phyloP scores from a whole-genome alignment of 2,329 filamentous ascomycete genomes.

The Pezicula neosporulosa region DNA sequence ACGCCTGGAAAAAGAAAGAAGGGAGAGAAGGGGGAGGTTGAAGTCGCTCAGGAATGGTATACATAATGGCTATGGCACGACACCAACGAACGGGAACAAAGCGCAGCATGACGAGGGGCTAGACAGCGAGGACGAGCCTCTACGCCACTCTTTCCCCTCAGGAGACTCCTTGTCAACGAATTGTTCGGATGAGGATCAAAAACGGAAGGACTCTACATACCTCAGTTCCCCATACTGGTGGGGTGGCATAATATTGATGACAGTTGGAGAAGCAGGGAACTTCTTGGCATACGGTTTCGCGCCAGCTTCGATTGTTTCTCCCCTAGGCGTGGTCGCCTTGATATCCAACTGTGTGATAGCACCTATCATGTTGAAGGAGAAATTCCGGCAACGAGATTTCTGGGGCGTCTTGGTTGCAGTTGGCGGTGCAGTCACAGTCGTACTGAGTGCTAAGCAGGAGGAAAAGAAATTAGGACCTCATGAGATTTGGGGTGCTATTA shows the following conservation, averaged over 20 bases:
- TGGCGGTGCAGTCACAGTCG: conserved; percentile 84
- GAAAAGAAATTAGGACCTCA: conserved; percentile 89
- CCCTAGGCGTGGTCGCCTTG: conserved; percentile 91
- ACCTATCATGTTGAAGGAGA: conserved; percentile 88
- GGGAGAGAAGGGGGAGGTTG: conserved; percentile 51
- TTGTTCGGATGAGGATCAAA: conserved; percentile 30
- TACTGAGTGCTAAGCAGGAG: conserved; percentile 83
- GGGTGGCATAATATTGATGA: conserved; percentile 90
- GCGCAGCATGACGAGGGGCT: conserved; percentile 22
- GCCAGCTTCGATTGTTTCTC: conserved; percentile 94
- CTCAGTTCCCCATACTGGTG: conserved; percentile 95
- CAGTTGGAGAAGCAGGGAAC: conserved; percentile 88
- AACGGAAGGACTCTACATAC: conserved; percentile 57
- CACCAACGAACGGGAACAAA: conserved; percentile 27
- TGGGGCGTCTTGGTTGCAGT: conserved; percentile 87
- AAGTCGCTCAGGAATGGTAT: conserved; percentile 40
- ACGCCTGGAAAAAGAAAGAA: conserved; percentile 69
- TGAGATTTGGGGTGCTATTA: conserved; percentile 87
- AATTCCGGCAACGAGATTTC: conserved; percentile 79
- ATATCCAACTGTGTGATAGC: conserved; percentile 97
- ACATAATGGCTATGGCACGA: conserved; percentile 39
- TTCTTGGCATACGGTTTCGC: conserved; percentile 98
- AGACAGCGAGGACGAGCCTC: conserved; percentile 45
- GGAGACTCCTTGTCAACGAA: conserved; percentile 35
- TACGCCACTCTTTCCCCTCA: conserved; percentile 49